These are phyloP conservation scores for Taiozyma onychis DNA, from an alignment of 1,139 yeast species.

Conservation along the genomic window DNA sequence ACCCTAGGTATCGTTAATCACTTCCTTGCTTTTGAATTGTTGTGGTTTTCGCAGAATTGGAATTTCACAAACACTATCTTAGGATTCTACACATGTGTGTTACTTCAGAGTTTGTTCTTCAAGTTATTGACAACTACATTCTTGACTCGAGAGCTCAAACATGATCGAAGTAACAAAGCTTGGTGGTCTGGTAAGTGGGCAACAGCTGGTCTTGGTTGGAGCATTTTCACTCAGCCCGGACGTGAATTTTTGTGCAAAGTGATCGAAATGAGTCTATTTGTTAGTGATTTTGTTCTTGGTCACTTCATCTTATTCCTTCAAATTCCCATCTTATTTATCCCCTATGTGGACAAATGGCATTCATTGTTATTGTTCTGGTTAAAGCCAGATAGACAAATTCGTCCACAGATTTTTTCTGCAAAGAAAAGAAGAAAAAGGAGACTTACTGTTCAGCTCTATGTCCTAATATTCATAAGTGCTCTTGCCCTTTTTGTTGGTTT, in stretches of 20 bases:
- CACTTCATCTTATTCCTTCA: constrained; percentile 47
- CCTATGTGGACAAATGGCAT: constrained; percentile 54
- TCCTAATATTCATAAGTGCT: constrained; percentile 33
- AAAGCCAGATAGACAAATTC: constrained; percentile 45
- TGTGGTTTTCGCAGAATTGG: constrained; percentile 52
- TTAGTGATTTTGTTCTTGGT: constrained; percentile 46
- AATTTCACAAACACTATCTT: constrained; percentile 41
- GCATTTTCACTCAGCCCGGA: constrained; percentile 44
- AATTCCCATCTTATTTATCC: constrained; percentile 47
- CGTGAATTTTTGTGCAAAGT: constrained; percentile 51
- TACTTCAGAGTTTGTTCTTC: constrained; percentile 42
- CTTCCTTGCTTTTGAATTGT: constrained; percentile 40
- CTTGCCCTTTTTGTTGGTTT: constrained; percentile 28
- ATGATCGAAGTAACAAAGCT: constrained; percentile 45
- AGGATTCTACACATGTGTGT: constrained; percentile 38
- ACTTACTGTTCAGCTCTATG: constrained; percentile 30
- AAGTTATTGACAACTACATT: constrained; percentile 34
- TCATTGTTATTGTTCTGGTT: constrained; percentile 56
- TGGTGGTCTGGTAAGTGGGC: constrained; percentile 74
- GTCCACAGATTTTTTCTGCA: constrained; percentile 54
- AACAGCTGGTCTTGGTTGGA: constrained; percentile 46
- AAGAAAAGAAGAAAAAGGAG: constrained; percentile 84
- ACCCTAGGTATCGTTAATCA: constrained; percentile 37
- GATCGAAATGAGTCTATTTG: constrained; percentile 49
- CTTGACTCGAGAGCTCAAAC: constrained; percentile 45